Percentiles rank a stretch among this genome's conserved stretches.
These are phyloP conservation scores for Colletotrichum eremochloae DNA, from an alignment of 2,329 filamentous ascomycete species.

Conservation along the genomic window DNA sequence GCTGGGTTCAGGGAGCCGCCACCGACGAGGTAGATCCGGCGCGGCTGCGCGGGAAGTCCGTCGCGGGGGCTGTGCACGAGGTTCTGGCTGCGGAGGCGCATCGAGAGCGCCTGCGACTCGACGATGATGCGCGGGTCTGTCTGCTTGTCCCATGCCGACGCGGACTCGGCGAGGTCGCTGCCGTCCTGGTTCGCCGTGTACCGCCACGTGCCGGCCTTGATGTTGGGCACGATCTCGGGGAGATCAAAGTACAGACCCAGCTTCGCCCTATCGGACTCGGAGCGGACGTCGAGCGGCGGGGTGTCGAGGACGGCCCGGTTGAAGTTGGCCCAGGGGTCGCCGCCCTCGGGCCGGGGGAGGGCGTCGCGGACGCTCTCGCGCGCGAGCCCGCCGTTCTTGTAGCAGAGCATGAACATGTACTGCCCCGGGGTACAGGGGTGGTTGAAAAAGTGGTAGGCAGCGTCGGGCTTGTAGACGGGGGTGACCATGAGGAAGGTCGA, in stretches of 20 bases:
- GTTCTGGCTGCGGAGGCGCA: conserved; percentile 85
- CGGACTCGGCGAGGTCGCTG: conserved; percentile 57
- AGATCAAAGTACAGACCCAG: conserved; percentile 95
- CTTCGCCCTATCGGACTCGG: conserved; percentile 73
- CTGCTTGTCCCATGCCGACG: conserved; percentile 65
- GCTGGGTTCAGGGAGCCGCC: conserved; percentile 91
- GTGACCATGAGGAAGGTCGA: conserved; percentile 99
- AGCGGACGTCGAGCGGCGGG: conserved; percentile 75
- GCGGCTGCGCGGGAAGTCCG: conserved; percentile 82
- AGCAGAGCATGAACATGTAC: conserved; percentile 99
- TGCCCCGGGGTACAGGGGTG: conserved; percentile 90
- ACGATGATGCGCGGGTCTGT: conserved; percentile 89
- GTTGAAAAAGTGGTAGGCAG: conserved; percentile 97
- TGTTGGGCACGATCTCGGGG: conserved; percentile 95
- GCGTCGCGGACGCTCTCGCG: conserved; percentile 90
- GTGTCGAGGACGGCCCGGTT: conserved; percentile 79
- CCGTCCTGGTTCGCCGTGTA: conserved; percentile 72
- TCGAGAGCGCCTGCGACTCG: conserved; percentile 93
- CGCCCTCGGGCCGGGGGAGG: conserved; percentile 69
- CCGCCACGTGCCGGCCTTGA: conserved; percentile 87
- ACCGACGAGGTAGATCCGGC: conserved; percentile 93
- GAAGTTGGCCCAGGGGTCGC: conserved; percentile 82
- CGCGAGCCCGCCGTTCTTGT: conserved; percentile 96
- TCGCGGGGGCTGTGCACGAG: conserved; percentile 72
- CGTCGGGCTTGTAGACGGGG: conserved; percentile 88